These are phyloP conservation scores for Diddensiella transvaalensis DNA, from an alignment of 805 yeast species.

Conservation along the genomic window DNA sequence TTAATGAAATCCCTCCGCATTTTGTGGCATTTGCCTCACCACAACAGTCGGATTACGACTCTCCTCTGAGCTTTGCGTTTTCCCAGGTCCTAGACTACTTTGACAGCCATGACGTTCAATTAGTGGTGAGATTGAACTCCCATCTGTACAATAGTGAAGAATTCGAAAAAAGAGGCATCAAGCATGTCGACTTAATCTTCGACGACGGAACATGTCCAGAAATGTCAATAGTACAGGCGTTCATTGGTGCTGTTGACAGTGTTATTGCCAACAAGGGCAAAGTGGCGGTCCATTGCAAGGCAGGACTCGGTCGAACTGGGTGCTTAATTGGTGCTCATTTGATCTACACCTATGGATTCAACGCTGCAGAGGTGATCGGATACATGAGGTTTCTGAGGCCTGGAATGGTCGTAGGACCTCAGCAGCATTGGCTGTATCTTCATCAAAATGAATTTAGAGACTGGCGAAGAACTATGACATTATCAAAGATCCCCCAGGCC, in stretches of 20 bases:
- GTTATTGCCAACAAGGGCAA: conserved; percentile 82
- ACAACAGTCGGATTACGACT: conserved; percentile 39
- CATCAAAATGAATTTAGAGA: conserved; percentile 95
- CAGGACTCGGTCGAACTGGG: conserved; percentile 97
- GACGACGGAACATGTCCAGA: conserved; percentile 99
- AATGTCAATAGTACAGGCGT: conserved; percentile 85
- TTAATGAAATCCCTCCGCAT: conserved; percentile 85
- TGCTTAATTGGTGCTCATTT: conserved; percentile 96
- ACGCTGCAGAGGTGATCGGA: conserved; percentile 95
- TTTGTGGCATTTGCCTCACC: conserved; percentile 98
- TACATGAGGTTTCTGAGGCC: conserved; percentile 96
- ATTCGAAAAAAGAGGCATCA: conserved; percentile 77
- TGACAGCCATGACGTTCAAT: conserved; percentile 64
- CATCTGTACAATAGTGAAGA: conserved; percentile 83
- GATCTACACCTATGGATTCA: conserved; percentile 93
- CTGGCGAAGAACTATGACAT: conserved; percentile 89
- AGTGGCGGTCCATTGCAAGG: conserved; percentile 98
- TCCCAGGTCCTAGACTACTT: conserved; percentile 78
- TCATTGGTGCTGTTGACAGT: conserved; percentile 92
- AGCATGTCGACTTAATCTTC: conserved; percentile 92
- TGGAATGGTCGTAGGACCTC: conserved; percentile 99
- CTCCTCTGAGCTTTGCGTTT: conserved; percentile 40
- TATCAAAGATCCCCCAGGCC: conserved; percentile 60
- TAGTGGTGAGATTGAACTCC: conserved; percentile 89
- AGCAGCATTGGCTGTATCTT: conserved; percentile 96